Conservation (phyloP, 495 filamentous ascomycete genomes). For the Xylaria telfairii region DNA sequence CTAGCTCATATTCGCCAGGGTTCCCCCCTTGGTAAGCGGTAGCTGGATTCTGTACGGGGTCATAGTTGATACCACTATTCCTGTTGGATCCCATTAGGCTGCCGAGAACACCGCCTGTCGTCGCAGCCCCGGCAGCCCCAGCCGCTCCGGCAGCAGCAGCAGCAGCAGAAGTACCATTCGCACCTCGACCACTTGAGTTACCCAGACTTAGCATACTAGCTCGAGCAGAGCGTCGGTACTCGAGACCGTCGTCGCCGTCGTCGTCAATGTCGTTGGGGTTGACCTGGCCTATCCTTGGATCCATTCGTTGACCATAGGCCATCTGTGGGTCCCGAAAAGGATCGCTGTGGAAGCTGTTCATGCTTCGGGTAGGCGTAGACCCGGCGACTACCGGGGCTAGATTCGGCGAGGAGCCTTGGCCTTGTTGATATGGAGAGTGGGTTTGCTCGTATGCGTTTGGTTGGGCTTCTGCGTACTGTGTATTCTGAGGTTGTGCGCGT, state of each 20-base stretch:
- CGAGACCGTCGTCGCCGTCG: constrained; percentile 83
- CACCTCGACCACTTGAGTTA: constrained; percentile 43
- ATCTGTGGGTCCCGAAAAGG: constrained; percentile 39
- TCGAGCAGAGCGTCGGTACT: constrained; percentile 52
- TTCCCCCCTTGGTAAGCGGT: constrained; percentile 32
- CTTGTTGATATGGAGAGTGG: constrained; percentile 21
- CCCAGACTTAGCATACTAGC: constrained; percentile 62
- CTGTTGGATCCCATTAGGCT: constrained; percentile 42
- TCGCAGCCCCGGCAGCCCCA: constrained; percentile 50
- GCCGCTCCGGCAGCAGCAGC: constrained; percentile 47
- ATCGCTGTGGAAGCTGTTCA: constrained; percentile 36
- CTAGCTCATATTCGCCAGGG: constrained; percentile 37
- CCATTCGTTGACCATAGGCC: constrained; percentile 43
- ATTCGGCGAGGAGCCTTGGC: constrained; percentile 27
- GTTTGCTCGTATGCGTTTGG: constrained; percentile 28
- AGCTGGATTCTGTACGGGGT: constrained; percentile 43
- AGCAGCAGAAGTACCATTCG: constrained; percentile 40
- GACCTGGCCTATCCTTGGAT: constrained; percentile 61
- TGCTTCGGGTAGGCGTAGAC: constrained; percentile 34
- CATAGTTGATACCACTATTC: constrained; percentile 47
- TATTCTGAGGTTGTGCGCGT: constrained; percentile 39
- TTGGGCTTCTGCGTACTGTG: constrained; percentile 30
- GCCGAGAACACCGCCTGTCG: constrained; percentile 56
- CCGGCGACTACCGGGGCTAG: constrained; percentile 25
- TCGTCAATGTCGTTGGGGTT: constrained; percentile 83